phyloP scores from a whole-genome alignment of 2,329 filamentous ascomycete genomes.

The Nigrospora sphaerica region DNA sequence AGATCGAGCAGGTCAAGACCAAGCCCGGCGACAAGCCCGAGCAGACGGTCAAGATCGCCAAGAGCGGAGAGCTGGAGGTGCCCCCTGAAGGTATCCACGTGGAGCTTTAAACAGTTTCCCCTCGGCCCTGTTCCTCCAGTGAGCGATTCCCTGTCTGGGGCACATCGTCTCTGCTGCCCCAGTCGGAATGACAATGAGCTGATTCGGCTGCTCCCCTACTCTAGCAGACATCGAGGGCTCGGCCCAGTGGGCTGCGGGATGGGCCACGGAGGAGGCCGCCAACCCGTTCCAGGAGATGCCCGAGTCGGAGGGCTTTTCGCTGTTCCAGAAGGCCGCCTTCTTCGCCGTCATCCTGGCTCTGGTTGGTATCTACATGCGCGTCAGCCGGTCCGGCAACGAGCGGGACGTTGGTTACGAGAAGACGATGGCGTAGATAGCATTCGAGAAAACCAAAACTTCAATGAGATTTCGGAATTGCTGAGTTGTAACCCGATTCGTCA shows the following conservation, averaged over 20 bases:
- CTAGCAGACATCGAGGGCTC: constrained; percentile 24
- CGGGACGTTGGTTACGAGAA: constrained; percentile 33
- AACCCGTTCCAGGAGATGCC: constrained; percentile 15
- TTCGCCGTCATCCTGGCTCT: constrained; percentile 40
- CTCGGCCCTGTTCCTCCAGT: constrained; percentile 11
- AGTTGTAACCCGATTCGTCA: not conserved
- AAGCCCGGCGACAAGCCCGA: constrained; percentile 59
- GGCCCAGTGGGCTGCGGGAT: constrained; percentile 29
- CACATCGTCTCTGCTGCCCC: too few species aligned
- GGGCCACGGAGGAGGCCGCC: constrained; percentile 22
- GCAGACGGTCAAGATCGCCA: constrained; percentile 66
- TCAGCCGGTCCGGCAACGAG: constrained; percentile 26
- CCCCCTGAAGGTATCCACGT: constrained; percentile 88
- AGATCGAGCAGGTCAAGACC: constrained; percentile 69
- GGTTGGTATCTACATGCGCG: constrained; percentile 36
- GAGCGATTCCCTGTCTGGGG: constrained; percentile 20
- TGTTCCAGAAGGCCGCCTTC: constrained; percentile 42
- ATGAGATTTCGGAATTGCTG: not conserved
- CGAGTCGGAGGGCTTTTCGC: constrained; percentile 29
- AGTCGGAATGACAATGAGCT: constrained; percentile 12
- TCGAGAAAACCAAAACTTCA: constrained; percentile 4
- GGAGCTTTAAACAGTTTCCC: constrained; percentile 62
- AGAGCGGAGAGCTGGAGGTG: constrained; percentile 78
- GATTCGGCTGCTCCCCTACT: constrained; percentile 19
- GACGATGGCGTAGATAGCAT: constrained; percentile 28